These are phyloP conservation scores for Scleroderma bovista DNA, from an alignment of 768 basidiomycete species.

Conservation along the genomic window DNA sequence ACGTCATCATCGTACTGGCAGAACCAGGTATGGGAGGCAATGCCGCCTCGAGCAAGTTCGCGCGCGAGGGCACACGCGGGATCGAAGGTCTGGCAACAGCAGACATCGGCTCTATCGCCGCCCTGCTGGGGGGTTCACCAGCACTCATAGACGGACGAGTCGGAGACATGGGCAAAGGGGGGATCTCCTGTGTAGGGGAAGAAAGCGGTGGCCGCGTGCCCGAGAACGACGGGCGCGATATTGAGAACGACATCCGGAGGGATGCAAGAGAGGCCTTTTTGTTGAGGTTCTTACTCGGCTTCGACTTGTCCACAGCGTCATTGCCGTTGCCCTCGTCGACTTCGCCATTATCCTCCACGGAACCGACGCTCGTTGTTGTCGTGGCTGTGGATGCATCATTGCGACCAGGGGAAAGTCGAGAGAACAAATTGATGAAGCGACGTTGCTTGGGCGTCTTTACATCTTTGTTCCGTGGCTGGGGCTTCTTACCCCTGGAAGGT, in stretches of 20 bases:
- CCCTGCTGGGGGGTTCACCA: conserved; percentile 1
- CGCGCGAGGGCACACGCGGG: conserved; percentile 15
- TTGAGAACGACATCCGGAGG: conserved; percentile 24
- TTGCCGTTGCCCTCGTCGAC: conserved; percentile 24
- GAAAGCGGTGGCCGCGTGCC: conserved; percentile 21
- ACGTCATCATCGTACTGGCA: conserved; percentile 22
- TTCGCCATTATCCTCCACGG: conserved; percentile 4
- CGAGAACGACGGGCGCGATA: conserved; percentile 24
- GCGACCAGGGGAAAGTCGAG: conserved; percentile 27
- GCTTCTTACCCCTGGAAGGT: conserved; percentile 14
- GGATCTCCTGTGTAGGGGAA: conserved; percentile 17
- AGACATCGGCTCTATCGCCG: conserved; percentile 2
- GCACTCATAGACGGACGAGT: conserved; percentile 7
- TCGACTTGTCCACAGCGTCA: conserved; percentile 9
- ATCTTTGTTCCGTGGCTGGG: conserved; percentile 10
- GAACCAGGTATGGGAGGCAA: conserved; percentile 28
- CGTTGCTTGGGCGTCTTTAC: conserved; percentile 26
- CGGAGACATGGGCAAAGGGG: conserved; percentile 24
- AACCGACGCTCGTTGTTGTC: conserved; percentile 1
- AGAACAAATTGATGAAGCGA: conserved; percentile 29
- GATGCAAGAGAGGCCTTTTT: conserved; percentile 29
- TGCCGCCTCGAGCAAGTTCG: conserved; percentile 1
- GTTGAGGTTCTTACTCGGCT: conserved; percentile 14
- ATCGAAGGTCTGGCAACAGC: not conserved
- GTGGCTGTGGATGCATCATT: conserved; percentile 10